phyloP scores from a whole-genome alignment of 2,329 filamentous ascomycete genomes.

The Fonsecaea erecta region DNA sequence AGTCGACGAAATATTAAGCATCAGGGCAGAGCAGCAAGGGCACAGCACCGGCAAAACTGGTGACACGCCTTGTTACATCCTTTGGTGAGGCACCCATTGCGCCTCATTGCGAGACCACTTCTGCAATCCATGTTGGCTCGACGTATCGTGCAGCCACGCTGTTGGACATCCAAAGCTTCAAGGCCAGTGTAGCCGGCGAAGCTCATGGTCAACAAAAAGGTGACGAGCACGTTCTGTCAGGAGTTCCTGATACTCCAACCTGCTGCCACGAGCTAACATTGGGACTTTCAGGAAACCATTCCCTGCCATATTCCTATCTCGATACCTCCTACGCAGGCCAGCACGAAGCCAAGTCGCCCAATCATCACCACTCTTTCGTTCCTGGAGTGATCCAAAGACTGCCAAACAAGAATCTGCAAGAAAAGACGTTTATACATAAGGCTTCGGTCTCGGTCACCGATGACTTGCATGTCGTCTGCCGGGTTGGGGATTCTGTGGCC shows the following conservation, averaged over 20 bases:
- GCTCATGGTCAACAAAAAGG: conserved; percentile 3
- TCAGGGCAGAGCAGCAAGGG: not conserved
- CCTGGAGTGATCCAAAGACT: too few species aligned
- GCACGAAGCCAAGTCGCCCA: too few species aligned
- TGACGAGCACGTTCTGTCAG: not conserved
- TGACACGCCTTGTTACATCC: not conserved
- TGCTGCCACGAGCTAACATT: conserved; percentile 24
- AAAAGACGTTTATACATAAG: too few species aligned
- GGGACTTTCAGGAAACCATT: conserved; percentile 19
- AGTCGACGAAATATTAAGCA: conserved; percentile 26
- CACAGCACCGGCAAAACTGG: conserved; percentile 1
- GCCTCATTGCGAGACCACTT: not conserved
- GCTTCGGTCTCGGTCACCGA: too few species aligned
- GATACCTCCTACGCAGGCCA: too few species aligned
- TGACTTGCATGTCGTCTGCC: too few species aligned
- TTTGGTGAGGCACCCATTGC: not conserved
- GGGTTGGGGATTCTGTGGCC: too few species aligned
- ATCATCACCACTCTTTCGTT: too few species aligned
- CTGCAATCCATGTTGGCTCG: conserved; percentile 43
- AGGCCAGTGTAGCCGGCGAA: conserved; percentile 13
- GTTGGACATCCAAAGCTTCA: conserved; percentile 38
- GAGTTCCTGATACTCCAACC: not conserved
- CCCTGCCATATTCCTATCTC: conserved; percentile 22
- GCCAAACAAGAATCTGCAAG: too few species aligned
- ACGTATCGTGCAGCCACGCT: conserved; percentile 50